These are phyloP conservation scores for Oldenlandia corymbosa DNA, from an alignment of 257 asterid species.

Conservation along the genomic window DNA sequence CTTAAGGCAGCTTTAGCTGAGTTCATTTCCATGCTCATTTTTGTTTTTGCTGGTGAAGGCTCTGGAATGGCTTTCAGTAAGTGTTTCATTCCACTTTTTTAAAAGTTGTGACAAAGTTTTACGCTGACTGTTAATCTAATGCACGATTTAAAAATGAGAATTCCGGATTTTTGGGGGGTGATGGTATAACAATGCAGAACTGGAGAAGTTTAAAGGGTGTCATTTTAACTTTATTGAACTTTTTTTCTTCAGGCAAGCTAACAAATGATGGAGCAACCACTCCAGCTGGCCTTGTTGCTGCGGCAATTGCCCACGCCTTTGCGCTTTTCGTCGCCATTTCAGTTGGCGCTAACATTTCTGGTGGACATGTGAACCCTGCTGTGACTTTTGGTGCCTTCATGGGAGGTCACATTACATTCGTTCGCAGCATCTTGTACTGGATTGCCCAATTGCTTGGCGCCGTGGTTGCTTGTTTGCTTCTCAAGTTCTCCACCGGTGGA, in stretches of 20 bases:
- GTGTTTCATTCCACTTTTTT: not conserved
- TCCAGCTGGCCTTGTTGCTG: conserved; percentile 64
- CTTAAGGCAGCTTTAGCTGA: conserved; percentile 74
- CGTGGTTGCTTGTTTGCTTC: conserved; percentile 66
- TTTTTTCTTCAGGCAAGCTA: conserved; percentile 43
- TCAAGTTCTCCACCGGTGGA: conserved; percentile 73
- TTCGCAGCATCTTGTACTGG: conserved; percentile 58
- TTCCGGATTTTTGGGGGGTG: no score
- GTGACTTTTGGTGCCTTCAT: conserved; percentile 77
- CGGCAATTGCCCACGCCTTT: conserved; percentile 69
- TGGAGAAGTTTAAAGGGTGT: no score
- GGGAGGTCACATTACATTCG: conserved; percentile 66
- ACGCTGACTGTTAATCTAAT: no score
- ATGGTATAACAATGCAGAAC: no score
- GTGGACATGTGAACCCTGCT: conserved; percentile 85
- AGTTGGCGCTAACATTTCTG: conserved; percentile 77
- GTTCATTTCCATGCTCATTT: conserved; percentile 74
- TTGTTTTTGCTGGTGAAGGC: conserved; percentile 80
- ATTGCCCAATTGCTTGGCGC: conserved; percentile 79
- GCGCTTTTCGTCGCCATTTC: conserved; percentile 75
- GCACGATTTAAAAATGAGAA: no score
- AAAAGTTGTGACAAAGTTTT: no score
- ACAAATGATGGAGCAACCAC: conserved; percentile 50
- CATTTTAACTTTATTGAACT: no score
- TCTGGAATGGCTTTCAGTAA: conserved; percentile 87